phyloP scores from a whole-genome alignment of 2,329 filamentous ascomycete genomes.

The Aspergillus floridensis region DNA sequence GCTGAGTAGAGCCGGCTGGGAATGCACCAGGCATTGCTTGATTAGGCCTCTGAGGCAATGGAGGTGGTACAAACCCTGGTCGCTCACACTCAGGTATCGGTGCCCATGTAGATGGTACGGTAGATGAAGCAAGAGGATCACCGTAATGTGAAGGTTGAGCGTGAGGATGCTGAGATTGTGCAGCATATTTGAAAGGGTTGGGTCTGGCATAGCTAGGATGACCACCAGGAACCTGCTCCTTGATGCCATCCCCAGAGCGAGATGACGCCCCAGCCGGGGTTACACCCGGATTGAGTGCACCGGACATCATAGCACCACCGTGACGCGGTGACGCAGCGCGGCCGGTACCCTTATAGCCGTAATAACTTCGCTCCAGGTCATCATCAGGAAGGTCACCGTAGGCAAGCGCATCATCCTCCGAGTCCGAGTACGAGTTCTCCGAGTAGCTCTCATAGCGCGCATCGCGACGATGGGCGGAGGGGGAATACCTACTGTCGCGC shows the following conservation, averaged over 20 bases:
- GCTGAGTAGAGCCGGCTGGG: slow-evolving; percentile 25
- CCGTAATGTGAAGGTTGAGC: slow-evolving; percentile 15
- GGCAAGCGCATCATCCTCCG: slow-evolving; percentile 36
- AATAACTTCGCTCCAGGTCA: slow-evolving; percentile 15
- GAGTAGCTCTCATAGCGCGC: slow-evolving; percentile 23
- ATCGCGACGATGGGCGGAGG: slow-evolving; percentile 22
- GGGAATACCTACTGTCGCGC: slow-evolving; percentile 14
- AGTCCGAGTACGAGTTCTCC: slow-evolving; percentile 29
- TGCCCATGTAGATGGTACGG: slow-evolving; percentile 33
- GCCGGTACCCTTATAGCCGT: slow-evolving; percentile 15
- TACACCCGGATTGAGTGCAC: slow-evolving; percentile 13
- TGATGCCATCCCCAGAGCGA: slow-evolving; percentile 9
- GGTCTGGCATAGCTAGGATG: slow-evolving; percentile 38
- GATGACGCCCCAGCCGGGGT: slow-evolving; percentile 11
- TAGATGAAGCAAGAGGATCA: slow-evolving; percentile 15
- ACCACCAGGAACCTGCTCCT: slow-evolving; percentile 19
- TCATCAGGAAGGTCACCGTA: slow-evolving; percentile 33
- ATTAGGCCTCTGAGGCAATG: slow-evolving; percentile 28
- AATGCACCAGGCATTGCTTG: slow-evolving; percentile 34
- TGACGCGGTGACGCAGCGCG: slow-evolving; percentile 10
- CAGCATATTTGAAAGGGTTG: slow-evolving; percentile 31
- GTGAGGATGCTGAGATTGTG: slow-evolving; percentile 23
- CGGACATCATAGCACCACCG: slow-evolving; percentile 19
- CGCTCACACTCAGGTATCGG: slow-evolving; percentile 41
- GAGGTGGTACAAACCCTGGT: slow-evolving; percentile 45